These are phyloP conservation scores for Nitzschia sp. DNA, from an alignment of 108 stramenopile species.

Conservation along the genomic window DNA sequence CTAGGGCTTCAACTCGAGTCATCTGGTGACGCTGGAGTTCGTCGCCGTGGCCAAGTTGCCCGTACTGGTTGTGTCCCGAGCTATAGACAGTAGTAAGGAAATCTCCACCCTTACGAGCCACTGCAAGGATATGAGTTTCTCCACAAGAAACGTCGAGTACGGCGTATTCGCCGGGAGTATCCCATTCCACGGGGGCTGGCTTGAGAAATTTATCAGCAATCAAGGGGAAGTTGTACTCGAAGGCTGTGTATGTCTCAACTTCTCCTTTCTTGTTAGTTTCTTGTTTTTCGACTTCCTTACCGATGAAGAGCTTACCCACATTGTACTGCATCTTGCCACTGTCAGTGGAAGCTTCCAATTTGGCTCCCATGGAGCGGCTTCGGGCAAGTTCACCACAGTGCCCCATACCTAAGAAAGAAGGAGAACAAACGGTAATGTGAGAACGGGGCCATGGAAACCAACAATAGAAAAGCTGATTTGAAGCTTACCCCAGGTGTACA, in stretches of 20 bases:
- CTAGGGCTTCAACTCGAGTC: constrained; percentile 41
- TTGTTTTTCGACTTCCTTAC: constrained; percentile 18
- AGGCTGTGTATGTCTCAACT: constrained; percentile 5
- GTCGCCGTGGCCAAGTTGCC: constrained; percentile 89
- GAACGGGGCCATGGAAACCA: not conserved
- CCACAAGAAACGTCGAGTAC: constrained; percentile 79
- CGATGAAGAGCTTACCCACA: constrained; percentile 16
- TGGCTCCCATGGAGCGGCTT: constrained; percentile 22
- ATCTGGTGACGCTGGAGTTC: constrained; percentile 29
- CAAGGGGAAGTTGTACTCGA: constrained; percentile 1
- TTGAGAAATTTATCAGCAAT: constrained; percentile 38
- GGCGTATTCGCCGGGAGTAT: constrained; percentile 10
- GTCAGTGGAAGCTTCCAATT: not conserved
- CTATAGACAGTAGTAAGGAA: constrained; percentile 51
- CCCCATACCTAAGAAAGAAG: constrained; percentile 16
- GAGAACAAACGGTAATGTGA: not conserved
- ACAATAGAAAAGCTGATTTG: not conserved
- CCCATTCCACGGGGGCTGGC: constrained; percentile 31
- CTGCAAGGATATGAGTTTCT: constrained; percentile 76
- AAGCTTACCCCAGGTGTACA: constrained; percentile 68
- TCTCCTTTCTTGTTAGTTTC: not conserved
- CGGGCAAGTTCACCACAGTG: constrained; percentile 32
- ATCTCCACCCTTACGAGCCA: constrained; percentile 46
- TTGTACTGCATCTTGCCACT: constrained; percentile 14
- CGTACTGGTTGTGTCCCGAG: constrained; percentile 88